Percentiles rank a stretch among this genome's conserved stretches.
Conservation (phyloP, 2,329 filamentous ascomycete genomes). For the Parafenestella ontariensis region DNA sequence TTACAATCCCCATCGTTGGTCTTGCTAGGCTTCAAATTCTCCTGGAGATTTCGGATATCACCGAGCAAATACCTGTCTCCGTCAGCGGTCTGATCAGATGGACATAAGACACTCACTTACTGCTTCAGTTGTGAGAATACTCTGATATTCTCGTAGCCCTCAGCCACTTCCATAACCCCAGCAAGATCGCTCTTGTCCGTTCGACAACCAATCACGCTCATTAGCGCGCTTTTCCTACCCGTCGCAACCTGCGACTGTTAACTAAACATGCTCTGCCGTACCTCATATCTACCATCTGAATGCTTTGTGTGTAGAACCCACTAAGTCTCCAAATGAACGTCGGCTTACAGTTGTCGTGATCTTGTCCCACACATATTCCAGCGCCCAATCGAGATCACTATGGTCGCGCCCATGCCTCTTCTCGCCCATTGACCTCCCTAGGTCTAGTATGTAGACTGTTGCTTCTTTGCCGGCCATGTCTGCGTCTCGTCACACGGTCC, state of each 20-base stretch:
- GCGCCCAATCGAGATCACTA: slow-evolving; percentile 85
- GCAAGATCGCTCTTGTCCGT: slow-evolving; percentile 64
- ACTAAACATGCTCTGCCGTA: background rate
- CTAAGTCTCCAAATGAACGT: slow-evolving; percentile 30
- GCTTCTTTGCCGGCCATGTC: slow-evolving; percentile 92
- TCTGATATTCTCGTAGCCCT: slow-evolving; percentile 81
- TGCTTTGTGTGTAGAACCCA: slow-evolving; percentile 10
- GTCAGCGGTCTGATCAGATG: slow-evolving; percentile 9
- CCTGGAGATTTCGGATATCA: slow-evolving; percentile 70
- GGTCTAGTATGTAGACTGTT: slow-evolving; percentile 88
- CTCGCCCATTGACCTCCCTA: slow-evolving; percentile 84
- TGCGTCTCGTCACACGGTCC: background rate
- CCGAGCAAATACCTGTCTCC: slow-evolving; percentile 66
- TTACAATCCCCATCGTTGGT: slow-evolving; percentile 76
- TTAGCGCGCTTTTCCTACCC: slow-evolving; percentile 75
- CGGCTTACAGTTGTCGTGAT: slow-evolving; percentile 73
- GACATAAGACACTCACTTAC: slow-evolving; percentile 45
- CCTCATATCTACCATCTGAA: background rate
- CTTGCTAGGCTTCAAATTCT: slow-evolving; percentile 69
- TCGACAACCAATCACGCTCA: slow-evolving; percentile 83
- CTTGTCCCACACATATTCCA: slow-evolving; percentile 96
- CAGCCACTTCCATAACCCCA: slow-evolving; percentile 64
- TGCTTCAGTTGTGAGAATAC: slow-evolving; percentile 72
- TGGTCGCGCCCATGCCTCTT: slow-evolving; percentile 73
- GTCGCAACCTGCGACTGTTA: slow-evolving; percentile 59